Evolutionary conservation across 371 early-diverging fungal genomes (phyloP).

Genomic region (Funneliformis caledonium): DNA sequence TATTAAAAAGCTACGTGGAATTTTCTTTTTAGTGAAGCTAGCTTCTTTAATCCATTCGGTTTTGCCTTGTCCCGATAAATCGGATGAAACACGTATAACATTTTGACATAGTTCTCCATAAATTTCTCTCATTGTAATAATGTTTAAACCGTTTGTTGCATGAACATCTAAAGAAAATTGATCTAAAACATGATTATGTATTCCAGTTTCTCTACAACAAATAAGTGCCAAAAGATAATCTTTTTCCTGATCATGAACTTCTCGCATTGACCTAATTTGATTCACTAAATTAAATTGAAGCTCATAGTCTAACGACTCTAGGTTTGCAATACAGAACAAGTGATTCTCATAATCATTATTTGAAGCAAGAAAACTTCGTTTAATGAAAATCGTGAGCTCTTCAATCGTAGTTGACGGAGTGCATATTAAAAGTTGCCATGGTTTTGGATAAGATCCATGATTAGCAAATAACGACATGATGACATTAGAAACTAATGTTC

Average conservation of each 20-base stretch:
- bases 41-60: constrained; percentile 32
- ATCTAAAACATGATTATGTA: constrained; percentile 31
- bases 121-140: constrained; percentile 2
- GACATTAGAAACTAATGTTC: constrained; percentile 23
- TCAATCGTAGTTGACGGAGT: constrained; percentile 11
- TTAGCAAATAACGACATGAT: constrained; percentile 35
- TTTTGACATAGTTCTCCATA: constrained; percentile 22
- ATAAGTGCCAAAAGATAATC: constrained; percentile 17
- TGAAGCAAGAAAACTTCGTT: constrained; percentile 29
- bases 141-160: neutral
- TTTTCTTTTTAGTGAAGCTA: neutral
- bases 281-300: constrained; percentile 29
- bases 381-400: constrained; percentile 32
- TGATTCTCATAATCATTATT: constrained; percentile 4
- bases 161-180: constrained; percentile 23
- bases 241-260: neutral
- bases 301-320: constrained; percentile 35
- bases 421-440: constrained; percentile 39
- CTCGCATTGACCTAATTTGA: neutral
- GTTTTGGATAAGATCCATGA: constrained; percentile 28
- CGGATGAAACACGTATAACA: constrained; percentile 14
- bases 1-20: constrained; percentile 10
- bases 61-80: constrained; percentile 33
- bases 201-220: constrained; percentile 26
- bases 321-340: constrained; percentile 34